phyloP scores from a whole-genome alignment of 208 protist genomes.

The Leishmania braziliensis region DNA sequence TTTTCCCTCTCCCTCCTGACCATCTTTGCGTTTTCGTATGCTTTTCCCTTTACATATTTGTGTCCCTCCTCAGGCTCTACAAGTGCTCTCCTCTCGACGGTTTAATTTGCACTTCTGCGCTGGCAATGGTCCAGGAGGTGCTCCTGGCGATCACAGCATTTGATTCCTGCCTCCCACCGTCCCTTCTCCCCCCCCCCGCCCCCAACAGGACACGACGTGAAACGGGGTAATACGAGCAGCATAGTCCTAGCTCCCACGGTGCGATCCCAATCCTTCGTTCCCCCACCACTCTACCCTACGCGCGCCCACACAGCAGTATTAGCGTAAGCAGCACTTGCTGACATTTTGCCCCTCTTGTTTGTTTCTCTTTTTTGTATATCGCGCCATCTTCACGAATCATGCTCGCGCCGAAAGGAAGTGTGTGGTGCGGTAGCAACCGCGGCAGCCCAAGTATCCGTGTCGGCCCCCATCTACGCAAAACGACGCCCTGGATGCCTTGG shows the following conservation, averaged over 20 bases:
- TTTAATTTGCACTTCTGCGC: not conserved
- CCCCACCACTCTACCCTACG: not conserved
- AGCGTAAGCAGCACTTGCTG: not conserved
- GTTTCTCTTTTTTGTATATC: not conserved
- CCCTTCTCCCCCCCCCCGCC: not conserved
- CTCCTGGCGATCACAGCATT: not conserved
- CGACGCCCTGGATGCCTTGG: not conserved
- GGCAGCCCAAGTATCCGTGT: not conserved
- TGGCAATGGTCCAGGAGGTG: not conserved
- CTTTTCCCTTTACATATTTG: not conserved
- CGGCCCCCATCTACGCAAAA: not conserved
- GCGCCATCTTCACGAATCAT: not conserved
- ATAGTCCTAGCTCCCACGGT: not conserved
- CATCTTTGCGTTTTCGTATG: not conserved
- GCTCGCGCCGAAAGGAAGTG: not conserved
- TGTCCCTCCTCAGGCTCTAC: not conserved
- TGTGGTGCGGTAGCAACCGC: not conserved
- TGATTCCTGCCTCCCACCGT: not conserved
- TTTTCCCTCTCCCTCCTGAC: not conserved
- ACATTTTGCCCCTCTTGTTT: not conserved
- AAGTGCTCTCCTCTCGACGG: not conserved
- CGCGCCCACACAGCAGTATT: not conserved
- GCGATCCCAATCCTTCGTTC: not conserved
- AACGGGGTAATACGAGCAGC: not conserved
- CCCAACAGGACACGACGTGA: not conserved